Percentiles rank a stretch among this genome's conserved stretches.
Conservation (phyloP, 2,329 filamentous ascomycete species). For the Penicillium sp. region DNA sequence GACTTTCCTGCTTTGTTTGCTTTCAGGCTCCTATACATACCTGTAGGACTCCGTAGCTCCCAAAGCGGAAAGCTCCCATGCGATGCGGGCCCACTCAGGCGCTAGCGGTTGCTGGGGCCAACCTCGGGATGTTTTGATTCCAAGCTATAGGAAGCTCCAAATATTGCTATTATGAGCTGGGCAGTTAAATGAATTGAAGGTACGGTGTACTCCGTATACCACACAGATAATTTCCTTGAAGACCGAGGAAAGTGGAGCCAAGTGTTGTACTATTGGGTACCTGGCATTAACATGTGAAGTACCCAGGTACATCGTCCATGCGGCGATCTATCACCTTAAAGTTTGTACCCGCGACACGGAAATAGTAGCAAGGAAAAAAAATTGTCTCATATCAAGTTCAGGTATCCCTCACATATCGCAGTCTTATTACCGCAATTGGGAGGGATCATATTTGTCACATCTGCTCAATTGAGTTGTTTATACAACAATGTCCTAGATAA, state of each 20-base stretch:
- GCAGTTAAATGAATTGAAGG: background rate
- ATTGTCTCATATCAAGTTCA: slow-evolving; percentile 24
- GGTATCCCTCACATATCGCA: slow-evolving; percentile 1
- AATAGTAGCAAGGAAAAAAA: slow-evolving; percentile 14
- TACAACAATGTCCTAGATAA: background rate
- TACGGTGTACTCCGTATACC: background rate
- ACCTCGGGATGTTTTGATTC: slow-evolving; percentile 4
- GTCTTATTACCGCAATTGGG: background rate
- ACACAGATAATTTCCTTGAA: background rate
- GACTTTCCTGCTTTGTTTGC: background rate
- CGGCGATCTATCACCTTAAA: slow-evolving; percentile 18
- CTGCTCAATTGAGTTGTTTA: background rate
- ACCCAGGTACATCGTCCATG: slow-evolving; percentile 24
- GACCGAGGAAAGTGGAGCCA: slow-evolving; percentile 16
- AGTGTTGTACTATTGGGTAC: slow-evolving; percentile 7
- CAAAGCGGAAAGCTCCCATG: slow-evolving; percentile 12
- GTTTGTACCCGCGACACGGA: slow-evolving; percentile 23
- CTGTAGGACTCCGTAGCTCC: background rate
- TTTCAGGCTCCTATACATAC: background rate
- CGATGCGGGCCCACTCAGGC: slow-evolving; percentile 8
- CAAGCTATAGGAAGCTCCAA: background rate
- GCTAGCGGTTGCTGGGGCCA: slow-evolving; percentile 10
- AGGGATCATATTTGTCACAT: background rate
- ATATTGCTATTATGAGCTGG: background rate
- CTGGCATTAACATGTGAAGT: slow-evolving; percentile 12